Base-by-base conservation (phyloP, 331 rosid species). In the Stylosanthes scabra region DNA sequence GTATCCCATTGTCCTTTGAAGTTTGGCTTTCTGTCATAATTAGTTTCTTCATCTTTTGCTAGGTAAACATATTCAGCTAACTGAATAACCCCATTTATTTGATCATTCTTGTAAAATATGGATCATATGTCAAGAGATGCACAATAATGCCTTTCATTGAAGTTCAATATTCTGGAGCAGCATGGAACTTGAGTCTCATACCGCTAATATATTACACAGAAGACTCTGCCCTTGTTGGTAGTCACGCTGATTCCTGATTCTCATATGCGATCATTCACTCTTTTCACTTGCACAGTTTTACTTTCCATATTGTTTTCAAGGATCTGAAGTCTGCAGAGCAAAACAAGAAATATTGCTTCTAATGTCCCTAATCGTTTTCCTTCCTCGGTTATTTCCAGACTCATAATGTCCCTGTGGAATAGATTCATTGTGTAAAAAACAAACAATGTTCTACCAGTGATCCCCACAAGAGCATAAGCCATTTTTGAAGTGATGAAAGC, bases 401-500 rank as follows among this genome's bases (percentile, higher is more conserved):
- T 16, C 15, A n/a, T 6, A 51, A 14, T 45, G 49, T 57, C 50
- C 50, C 45, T 6, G 39, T 11, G 40, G 49, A 60, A 29, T 58
- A 10, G 45, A 50, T 15, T 5, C 11, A 15, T 39, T 15, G 41
- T 42, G 63, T 39, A 39, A 59, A 57, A 9, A 1, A 20, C 25
- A 54, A 11, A 34, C 49, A 45, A 42, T 60, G 37, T 9, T 66
- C 66, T 85, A 88, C 92, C 92, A 88, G 75, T 83, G 81, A 63
- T 88, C 90, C 63, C 88, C 83, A 73, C 92, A 88, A 4, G 84
- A 80, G 69, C 80, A 80, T 55, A 31, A 7, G 0, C 84, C 84
- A 68, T 68, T 63, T 68, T 57, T 71, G 54, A 88, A 85, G 84
- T 85, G 90, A 76, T 88, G 92, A 74, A 88, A 88, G 75, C 90